Conservation (phyloP, 208 protist species). For the Trypanosoma theileri region DNA sequence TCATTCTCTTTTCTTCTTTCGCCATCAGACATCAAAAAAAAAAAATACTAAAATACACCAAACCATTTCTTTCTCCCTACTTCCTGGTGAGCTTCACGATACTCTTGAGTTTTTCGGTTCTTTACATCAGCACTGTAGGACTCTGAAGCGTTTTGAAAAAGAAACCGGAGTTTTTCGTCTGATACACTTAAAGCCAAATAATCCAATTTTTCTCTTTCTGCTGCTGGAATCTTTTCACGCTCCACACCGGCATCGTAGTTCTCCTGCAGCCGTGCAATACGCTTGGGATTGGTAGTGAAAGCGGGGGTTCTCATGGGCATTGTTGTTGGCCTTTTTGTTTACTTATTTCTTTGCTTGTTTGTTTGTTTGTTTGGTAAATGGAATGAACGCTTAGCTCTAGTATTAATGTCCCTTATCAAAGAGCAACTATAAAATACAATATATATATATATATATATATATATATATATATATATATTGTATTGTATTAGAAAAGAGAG, state of each 20-base stretch:
- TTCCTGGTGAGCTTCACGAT: slow-evolving; percentile 35
- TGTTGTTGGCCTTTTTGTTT: not conserved
- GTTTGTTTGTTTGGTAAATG: not conserved
- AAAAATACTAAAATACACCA: slow-evolving; percentile 1
- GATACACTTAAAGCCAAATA: slow-evolving; percentile 42
- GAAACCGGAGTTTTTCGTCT: slow-evolving; percentile 64
- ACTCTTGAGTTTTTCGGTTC: slow-evolving; percentile 60
- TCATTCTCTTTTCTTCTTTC: not conserved
- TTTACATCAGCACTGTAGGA: slow-evolving; percentile 55
- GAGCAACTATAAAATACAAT: not conserved
- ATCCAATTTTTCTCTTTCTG: slow-evolving; percentile 60
- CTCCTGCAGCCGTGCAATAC: slow-evolving; percentile 64
- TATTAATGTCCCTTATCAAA: not conserved
- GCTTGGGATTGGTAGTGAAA: slow-evolving; percentile 65
- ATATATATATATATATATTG: too few relatives aligned
- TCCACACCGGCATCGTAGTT: slow-evolving; percentile 79
- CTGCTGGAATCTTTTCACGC: slow-evolving; percentile 53
- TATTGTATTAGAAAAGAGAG: too few relatives aligned
- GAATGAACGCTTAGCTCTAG: not conserved
- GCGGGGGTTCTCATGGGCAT: slow-evolving; percentile 63
- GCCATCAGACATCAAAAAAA: not conserved
- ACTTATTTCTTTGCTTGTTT: not conserved
- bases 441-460: slow-evolving; percentile 12
- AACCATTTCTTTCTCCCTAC: slow-evolving; percentile 20
- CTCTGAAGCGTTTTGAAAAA: slow-evolving; percentile 78